Conservation (phyloP, 768 basidiomycete species). For the Sporobolomyces phaffii region DNA sequence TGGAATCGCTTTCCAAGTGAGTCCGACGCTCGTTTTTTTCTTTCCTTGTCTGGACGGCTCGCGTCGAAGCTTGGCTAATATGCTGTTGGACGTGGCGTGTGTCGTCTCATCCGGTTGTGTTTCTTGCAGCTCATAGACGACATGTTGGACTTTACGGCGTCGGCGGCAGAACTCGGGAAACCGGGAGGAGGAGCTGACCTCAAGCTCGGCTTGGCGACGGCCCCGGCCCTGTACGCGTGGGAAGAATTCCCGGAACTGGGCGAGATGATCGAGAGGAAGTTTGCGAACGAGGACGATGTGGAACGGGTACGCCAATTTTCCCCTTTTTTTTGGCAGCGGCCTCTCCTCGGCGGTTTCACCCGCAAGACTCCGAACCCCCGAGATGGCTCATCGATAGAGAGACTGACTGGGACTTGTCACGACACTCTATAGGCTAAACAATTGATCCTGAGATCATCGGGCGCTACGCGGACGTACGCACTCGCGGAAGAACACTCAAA, state of each 20-base stretch:
- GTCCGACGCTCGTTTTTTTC: slow-evolving; percentile 33
- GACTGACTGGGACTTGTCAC: neutral
- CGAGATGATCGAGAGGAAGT: slow-evolving; percentile 71
- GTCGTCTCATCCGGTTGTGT: neutral
- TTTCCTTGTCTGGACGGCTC: neutral
- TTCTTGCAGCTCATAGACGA: slow-evolving; percentile 79
- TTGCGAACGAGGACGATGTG: slow-evolving; percentile 69
- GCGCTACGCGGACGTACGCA: slow-evolving; percentile 67
- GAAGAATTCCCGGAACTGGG: slow-evolving; percentile 73
- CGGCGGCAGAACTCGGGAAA: slow-evolving; percentile 71
- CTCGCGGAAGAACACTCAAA: slow-evolving; percentile 70
- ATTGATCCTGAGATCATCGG: slow-evolving; percentile 63
- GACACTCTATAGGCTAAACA: slow-evolving; percentile 56
- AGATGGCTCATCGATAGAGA: too few species aligned
- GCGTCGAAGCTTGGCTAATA: neutral
- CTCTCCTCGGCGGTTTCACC: too few species aligned
- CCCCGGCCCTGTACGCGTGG: slow-evolving; percentile 76
- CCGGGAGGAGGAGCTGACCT: slow-evolving; percentile 76
- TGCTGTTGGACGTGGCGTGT: neutral
- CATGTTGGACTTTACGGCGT: slow-evolving; percentile 82
- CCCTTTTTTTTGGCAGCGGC: neutral
- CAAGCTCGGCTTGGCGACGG: slow-evolving; percentile 75
- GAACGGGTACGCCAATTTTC: slow-evolving; percentile 54
- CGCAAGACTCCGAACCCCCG: too few species aligned
- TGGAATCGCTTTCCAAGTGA: slow-evolving; percentile 91